A percentile compares a stretch with the other conserved stretches of the same genome.
Conservation (phyloP, 208 protist species). For the Acanthamoeba castellanii region DNA sequence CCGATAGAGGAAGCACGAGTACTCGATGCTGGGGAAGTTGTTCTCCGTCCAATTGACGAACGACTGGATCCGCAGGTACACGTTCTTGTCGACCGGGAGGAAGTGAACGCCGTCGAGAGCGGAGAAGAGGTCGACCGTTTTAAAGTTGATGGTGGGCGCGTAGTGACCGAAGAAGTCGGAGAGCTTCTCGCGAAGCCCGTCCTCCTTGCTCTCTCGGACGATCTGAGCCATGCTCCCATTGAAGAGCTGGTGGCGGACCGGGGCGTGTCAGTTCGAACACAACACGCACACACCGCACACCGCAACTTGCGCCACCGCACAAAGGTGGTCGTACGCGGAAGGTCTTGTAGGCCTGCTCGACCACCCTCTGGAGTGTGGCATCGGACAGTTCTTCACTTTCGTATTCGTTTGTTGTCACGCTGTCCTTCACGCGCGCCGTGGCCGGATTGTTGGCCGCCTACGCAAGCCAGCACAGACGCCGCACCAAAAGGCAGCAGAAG, state of each 20-base stretch:
- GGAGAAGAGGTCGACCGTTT: slow-evolving; percentile 80
- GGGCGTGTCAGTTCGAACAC: background rate
- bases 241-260: slow-evolving; percentile 29
- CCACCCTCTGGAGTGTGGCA: slow-evolving; percentile 4
- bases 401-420: background rate
- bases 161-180: slow-evolving; percentile 78
- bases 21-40: slow-evolving; percentile 79
- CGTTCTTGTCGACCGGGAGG: slow-evolving; percentile 84
- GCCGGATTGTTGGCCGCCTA: slow-evolving; percentile 60
- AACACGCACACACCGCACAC: background rate
- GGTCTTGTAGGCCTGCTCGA: slow-evolving; percentile 63
- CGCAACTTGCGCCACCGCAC: background rate
- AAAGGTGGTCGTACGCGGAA: slow-evolving; percentile 17
- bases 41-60: slow-evolving; percentile 82
- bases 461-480: too few species aligned
- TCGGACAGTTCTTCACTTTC: slow-evolving; percentile 54
- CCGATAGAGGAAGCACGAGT: slow-evolving; percentile 75
- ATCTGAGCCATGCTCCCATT: slow-evolving; percentile 58
- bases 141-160: slow-evolving; percentile 77
- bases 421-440: slow-evolving; percentile 17
- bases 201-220: background rate
- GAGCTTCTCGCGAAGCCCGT: slow-evolving; percentile 28
- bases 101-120: slow-evolving; percentile 85
- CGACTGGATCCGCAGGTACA: slow-evolving; percentile 84
- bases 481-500: background rate